phyloP scores from a whole-genome alignment of 148 eudicot species.

The Euryodendron excelsum region DNA sequence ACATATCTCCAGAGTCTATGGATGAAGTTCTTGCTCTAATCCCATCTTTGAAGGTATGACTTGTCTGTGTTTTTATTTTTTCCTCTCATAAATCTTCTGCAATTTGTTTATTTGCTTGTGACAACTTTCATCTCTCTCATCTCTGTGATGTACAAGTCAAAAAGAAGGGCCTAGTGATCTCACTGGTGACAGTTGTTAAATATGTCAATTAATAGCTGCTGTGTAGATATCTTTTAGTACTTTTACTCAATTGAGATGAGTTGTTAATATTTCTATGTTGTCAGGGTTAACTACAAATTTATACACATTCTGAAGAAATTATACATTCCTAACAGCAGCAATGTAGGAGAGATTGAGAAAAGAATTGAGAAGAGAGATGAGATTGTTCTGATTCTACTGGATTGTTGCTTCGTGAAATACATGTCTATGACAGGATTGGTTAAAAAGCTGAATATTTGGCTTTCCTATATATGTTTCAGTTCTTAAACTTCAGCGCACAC shows the following conservation, averaged over 20 bases:
- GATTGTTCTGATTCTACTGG: background rate
- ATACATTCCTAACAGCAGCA: too few relatives aligned
- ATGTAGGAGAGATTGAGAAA: background rate
- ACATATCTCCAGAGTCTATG: slow-evolving; percentile 57
- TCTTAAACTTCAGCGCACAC: background rate
- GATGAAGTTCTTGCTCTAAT: slow-evolving; percentile 75
- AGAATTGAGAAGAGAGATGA: background rate
- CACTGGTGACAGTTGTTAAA: background rate
- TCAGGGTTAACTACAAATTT: background rate
- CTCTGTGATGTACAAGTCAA: background rate
- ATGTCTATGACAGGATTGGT: background rate
- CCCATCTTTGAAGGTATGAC: slow-evolving; percentile 78
- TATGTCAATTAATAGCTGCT: background rate
- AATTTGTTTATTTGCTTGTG: slow-evolving; percentile 4
- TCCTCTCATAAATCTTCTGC: background rate
- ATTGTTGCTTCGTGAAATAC: background rate
- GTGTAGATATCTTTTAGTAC: background rate
- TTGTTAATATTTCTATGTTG: background rate
- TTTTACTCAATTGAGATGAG: background rate
- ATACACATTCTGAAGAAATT: background rate
- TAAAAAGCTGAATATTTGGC: background rate
- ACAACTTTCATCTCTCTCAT: too few relatives aligned
- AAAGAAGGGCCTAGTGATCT: background rate
- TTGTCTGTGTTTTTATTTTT: background rate
- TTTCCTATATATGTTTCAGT: background rate